A percentile compares a stretch with the other conserved stretches of the same genome.
These are phyloP conservation scores for Fomitopsis serialis DNA, from an alignment of 768 basidiomycete species.

Conservation along the genomic window DNA sequence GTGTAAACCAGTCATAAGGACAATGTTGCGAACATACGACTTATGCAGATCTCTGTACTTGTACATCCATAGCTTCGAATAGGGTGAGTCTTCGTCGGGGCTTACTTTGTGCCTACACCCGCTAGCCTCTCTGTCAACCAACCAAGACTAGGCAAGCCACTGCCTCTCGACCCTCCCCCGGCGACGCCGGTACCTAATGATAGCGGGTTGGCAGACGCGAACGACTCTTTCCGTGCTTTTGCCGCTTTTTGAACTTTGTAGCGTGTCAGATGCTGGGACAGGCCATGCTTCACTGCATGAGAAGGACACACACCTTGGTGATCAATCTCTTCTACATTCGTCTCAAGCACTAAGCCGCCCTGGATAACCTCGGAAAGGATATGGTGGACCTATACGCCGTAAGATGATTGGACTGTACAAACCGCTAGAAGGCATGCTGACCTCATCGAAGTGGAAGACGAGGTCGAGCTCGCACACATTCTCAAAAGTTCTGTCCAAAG, in stretches of 20 bases:
- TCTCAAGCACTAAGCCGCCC: slow-evolving; percentile 94
- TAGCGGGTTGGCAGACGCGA: slow-evolving; percentile 76
- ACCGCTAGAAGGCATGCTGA: slow-evolving; percentile 26
- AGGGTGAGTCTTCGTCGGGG: neutral
- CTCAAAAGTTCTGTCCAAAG: slow-evolving; percentile 91
- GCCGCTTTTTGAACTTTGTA: slow-evolving; percentile 61
- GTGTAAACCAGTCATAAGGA: too few relatives aligned
- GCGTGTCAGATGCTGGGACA: slow-evolving; percentile 1
- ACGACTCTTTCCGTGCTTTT: slow-evolving; percentile 73
- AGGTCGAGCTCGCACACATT: slow-evolving; percentile 98
- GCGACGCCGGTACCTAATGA: slow-evolving; percentile 51
- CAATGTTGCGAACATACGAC: too few relatives aligned
- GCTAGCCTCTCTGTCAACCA: slow-evolving; percentile 77
- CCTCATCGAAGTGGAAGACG: slow-evolving; percentile 98
- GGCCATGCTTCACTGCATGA: neutral
- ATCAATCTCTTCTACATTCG: slow-evolving; percentile 84
- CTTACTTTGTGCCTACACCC: slow-evolving; percentile 49
- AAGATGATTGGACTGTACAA: neutral
- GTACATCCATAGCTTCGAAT: too few relatives aligned
- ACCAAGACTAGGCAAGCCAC: slow-evolving; percentile 61
- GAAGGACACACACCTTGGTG: slow-evolving; percentile 45
- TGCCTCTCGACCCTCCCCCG: slow-evolving; percentile 53
- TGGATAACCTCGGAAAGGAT: slow-evolving; percentile 96
- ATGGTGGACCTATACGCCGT: slow-evolving; percentile 72
- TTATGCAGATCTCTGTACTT: too few relatives aligned